Conservation (phyloP, 2,329 filamentous ascomycete genomes). For the Scedosporium dehoogii region DNA sequence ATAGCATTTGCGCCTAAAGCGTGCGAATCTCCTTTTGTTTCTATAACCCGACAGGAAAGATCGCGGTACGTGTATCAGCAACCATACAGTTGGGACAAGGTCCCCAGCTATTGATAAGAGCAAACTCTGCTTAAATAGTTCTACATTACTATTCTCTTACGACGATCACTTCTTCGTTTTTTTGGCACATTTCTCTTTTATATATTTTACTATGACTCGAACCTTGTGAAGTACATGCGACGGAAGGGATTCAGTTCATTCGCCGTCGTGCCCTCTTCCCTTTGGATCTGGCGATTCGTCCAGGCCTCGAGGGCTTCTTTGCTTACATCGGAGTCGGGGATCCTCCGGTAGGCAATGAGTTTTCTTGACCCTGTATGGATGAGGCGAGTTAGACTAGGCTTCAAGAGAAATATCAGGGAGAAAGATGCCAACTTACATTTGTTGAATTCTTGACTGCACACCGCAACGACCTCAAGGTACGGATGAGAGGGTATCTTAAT, state of each 20-base stretch:
- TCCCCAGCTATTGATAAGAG: too few species aligned
- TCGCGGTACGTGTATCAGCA: neutral
- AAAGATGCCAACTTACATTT: slow-evolving; percentile 52
- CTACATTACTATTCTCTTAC: too few species aligned
- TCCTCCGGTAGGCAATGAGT: slow-evolving; percentile 74
- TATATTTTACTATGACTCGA: slow-evolving; percentile 24
- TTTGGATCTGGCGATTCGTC: slow-evolving; percentile 12
- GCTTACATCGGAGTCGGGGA: slow-evolving; percentile 49
- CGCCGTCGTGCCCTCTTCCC: slow-evolving; percentile 35
- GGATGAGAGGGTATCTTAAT: slow-evolving; percentile 70
- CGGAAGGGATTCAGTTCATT: slow-evolving; percentile 53
- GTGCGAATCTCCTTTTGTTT: neutral
- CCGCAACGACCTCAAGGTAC: slow-evolving; percentile 59
- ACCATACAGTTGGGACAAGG: too few species aligned
- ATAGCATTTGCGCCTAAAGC: neutral
- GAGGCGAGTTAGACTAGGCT: slow-evolving; percentile 9
- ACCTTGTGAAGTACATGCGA: slow-evolving; percentile 47
- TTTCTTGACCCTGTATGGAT: slow-evolving; percentile 65
- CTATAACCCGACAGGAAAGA: neutral
- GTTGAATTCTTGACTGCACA: slow-evolving; percentile 81
- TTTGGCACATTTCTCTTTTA: neutral
- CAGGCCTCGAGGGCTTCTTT: slow-evolving; percentile 26
- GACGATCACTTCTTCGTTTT: too few species aligned
- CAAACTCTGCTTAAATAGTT: too few species aligned
- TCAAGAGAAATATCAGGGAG: neutral